These are phyloP conservation scores for Venustampulla echinocandica DNA, from an alignment of 495 filamentous ascomycete genomes.

Conservation along the genomic window DNA sequence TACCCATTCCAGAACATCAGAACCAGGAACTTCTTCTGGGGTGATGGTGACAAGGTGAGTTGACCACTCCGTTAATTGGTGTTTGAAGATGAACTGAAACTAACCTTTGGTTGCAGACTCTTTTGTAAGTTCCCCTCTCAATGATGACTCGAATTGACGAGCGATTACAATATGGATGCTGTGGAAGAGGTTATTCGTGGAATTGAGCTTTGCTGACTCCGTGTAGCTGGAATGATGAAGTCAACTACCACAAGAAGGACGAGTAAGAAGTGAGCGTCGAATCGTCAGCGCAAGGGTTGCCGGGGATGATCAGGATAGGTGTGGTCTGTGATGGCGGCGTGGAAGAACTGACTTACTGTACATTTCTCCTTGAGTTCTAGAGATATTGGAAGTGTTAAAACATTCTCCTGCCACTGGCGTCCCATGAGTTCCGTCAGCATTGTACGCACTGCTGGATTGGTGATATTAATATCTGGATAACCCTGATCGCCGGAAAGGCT, in stretches of 20 bases:
- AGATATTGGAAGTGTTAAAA: constrained; percentile 5
- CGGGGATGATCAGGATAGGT: neutral
- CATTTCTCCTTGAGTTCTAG: constrained; percentile 22
- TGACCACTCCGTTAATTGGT: neutral
- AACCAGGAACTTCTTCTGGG: constrained; percentile 83
- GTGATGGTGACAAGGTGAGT: constrained; percentile 84
- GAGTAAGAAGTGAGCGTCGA: neutral
- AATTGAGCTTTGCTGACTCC: constrained; percentile 10
- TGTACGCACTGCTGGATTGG: no score
- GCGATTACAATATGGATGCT: no score
- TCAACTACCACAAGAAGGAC: constrained; percentile 87
- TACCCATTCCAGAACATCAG: constrained; percentile 95
- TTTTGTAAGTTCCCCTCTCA: constrained; percentile 50
- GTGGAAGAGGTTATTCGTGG: neutral
- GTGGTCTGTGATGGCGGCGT: neutral
- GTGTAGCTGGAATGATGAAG: constrained; percentile 77
- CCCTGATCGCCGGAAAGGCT: no score
- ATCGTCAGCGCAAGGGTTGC: neutral
- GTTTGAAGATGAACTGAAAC: constrained; percentile 12
- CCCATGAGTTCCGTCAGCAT: no score
- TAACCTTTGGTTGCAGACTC: constrained; percentile 38
- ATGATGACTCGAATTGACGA: neutral
- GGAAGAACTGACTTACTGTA: constrained; percentile 11
- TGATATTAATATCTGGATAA: no score
- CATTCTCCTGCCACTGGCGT: no score